Conservation (phyloP, 768 basidiomycete species). For the Tricholoma sp. region DNA sequence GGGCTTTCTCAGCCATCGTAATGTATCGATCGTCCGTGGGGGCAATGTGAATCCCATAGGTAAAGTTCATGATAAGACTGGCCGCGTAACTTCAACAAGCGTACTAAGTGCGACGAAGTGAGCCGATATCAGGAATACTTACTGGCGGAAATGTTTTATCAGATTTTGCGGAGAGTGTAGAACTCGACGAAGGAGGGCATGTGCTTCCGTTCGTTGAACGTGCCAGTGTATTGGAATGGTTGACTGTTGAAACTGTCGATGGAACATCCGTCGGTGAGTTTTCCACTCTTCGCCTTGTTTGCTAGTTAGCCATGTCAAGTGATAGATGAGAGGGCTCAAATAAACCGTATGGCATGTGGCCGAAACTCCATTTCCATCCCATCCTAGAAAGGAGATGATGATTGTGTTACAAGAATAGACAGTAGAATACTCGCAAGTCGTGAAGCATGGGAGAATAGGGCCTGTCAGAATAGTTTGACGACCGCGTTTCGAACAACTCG, state of each 20-base stretch:
- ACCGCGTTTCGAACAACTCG: slow-evolving; percentile 55
- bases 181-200: slow-evolving; percentile 39
- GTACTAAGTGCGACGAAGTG: background rate
- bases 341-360: slow-evolving; percentile 48
- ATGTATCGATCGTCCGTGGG: slow-evolving; percentile 42
- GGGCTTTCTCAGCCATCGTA: slow-evolving; percentile 45
- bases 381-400: slow-evolving; percentile 16
- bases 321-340: background rate
- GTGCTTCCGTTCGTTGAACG: slow-evolving; percentile 40
- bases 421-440: slow-evolving; percentile 32
- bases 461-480: slow-evolving; percentile 52
- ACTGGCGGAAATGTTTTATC: slow-evolving; percentile 47
- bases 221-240: slow-evolving; percentile 37
- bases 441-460: slow-evolving; percentile 43
- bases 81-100: slow-evolving; percentile 36
- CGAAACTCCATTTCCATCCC: slow-evolving; percentile 48
- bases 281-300: slow-evolving; percentile 47
- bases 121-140: slow-evolving; percentile 9
- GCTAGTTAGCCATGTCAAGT: background rate
- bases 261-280: slow-evolving; percentile 47
- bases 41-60: slow-evolving; percentile 44
- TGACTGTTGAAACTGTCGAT: slow-evolving; percentile 44
- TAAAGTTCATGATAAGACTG: slow-evolving; percentile 48
- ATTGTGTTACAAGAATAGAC: background rate
- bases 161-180: slow-evolving; percentile 38